Evolutionary conservation across 305 asterid genomes (phyloP).

Genomic region (Fraxinus ornus): DNA sequence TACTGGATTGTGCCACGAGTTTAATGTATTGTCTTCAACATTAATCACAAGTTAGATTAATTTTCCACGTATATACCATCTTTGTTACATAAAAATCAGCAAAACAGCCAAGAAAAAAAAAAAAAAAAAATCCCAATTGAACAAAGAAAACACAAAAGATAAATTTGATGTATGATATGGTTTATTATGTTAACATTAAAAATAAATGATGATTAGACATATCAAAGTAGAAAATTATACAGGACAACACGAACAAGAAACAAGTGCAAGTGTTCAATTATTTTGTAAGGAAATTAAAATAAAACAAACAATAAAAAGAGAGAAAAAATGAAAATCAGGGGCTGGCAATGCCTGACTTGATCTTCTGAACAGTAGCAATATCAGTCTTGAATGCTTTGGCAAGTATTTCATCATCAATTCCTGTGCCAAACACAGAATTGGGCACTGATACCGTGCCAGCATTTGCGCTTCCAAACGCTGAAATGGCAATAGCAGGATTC

Average conservation of each 20-base stretch:
- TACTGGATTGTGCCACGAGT: neutral
- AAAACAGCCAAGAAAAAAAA: no score
- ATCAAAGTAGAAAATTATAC: neutral
- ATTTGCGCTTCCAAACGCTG: constrained; percentile 30
- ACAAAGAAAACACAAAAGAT: neutral
- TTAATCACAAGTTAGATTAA: neutral
- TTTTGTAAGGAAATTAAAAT: neutral
- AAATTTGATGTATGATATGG: neutral
- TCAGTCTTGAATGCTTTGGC: constrained; percentile 23
- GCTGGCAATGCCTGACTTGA: constrained; percentile 16
- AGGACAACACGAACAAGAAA: neutral
- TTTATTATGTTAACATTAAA: neutral
- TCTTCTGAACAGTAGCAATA: constrained; percentile 20
- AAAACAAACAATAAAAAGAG: neutral
- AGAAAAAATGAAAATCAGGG: neutral
- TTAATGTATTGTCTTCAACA: neutral
- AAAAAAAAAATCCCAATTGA: neutral
- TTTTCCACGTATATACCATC: neutral
- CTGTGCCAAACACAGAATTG: constrained; percentile 2
- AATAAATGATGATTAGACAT: neutral
- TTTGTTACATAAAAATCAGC: neutral
- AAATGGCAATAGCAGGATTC: constrained; percentile 5
- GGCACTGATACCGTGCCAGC: constrained; percentile 18
- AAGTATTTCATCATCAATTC: constrained; percentile 13
- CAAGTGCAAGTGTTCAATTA: neutral